Percentiles rank a stretch among this genome's conserved stretches.
phyloP scores from a whole-genome alignment of 208 protist genomes.

The Acanthamoeba healyi region DNA sequence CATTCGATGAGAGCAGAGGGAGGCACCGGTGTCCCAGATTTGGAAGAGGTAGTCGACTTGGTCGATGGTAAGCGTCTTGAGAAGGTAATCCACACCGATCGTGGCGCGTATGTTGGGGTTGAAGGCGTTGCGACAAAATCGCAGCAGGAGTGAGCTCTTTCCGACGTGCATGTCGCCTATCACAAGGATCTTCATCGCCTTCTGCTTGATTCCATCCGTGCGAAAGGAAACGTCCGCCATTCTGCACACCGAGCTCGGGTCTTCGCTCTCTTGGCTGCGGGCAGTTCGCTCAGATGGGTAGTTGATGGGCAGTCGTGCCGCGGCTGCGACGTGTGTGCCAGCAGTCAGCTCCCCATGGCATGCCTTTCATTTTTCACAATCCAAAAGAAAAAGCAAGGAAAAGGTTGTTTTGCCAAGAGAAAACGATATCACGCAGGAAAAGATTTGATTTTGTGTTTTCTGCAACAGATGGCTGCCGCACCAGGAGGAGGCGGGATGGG shows the following conservation, averaged over 20 bases:
- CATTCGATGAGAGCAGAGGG: too few relatives aligned
- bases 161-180: conserved; percentile 70
- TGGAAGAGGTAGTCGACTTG: conserved; percentile 5
- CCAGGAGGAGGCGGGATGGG: neutral
- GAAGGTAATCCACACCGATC: conserved; percentile 64
- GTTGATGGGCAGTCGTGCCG: too few relatives aligned
- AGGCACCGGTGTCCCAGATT: conserved; percentile 76
- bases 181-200: conserved; percentile 65
- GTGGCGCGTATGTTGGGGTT: conserved; percentile 42
- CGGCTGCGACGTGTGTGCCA: too few relatives aligned
- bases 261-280: too few relatives aligned
- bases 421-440: neutral
- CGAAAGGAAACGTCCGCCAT: neutral
- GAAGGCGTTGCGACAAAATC: conserved; percentile 35
- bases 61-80: conserved; percentile 44
- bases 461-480: neutral
- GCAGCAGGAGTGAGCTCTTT: conserved; percentile 69
- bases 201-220: conserved; percentile 55
- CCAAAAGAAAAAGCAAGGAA: neutral
- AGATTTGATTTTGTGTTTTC: too few relatives aligned
- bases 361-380: too few relatives aligned
- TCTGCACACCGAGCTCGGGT: too few relatives aligned
- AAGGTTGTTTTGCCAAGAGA: too few relatives aligned
- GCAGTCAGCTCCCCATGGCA: too few relatives aligned
- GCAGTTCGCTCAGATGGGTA: too few relatives aligned